Evolutionary conservation across 208 protist species (phyloP).

Genomic region (Porcisia hertigi): DNA sequence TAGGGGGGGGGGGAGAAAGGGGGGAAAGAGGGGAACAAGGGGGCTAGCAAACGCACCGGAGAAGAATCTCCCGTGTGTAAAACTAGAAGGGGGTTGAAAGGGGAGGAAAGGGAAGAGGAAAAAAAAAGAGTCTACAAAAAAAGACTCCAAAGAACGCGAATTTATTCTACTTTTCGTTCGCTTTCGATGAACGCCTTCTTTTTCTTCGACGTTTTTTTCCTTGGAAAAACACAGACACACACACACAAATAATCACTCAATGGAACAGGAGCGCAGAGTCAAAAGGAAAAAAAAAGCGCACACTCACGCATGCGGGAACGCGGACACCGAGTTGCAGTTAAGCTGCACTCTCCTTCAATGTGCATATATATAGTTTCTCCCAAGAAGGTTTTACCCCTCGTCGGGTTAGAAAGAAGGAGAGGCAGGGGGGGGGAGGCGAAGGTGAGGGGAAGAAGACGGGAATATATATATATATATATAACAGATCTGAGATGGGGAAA

Average conservation of each 20-base stretch:
- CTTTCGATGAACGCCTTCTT: not conserved
- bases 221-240: not conserved
- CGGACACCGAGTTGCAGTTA: not conserved
- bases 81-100: not conserved
- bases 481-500: not conserved
- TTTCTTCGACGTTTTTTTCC: no score
- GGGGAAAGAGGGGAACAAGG: not conserved
- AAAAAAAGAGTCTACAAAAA: not conserved
- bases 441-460: not conserved
- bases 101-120: slow-evolving; percentile 2
- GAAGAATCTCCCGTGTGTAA: not conserved
- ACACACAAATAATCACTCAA: not conserved
- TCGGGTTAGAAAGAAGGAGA: no score
- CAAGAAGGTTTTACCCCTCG: no score
- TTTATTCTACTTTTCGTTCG: not conserved
- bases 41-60: not conserved
- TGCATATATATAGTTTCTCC: no score
- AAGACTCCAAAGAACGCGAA: not conserved
- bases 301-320: not conserved
- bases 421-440: not conserved
- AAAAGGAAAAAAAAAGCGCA: not conserved
- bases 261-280: not conserved
- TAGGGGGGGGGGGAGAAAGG: no score
- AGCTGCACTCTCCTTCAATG: not conserved
- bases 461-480: not conserved